phyloP scores from a whole-genome alignment of 306 rosid genomes.

The Amphicarpaea edgeworthii region DNA sequence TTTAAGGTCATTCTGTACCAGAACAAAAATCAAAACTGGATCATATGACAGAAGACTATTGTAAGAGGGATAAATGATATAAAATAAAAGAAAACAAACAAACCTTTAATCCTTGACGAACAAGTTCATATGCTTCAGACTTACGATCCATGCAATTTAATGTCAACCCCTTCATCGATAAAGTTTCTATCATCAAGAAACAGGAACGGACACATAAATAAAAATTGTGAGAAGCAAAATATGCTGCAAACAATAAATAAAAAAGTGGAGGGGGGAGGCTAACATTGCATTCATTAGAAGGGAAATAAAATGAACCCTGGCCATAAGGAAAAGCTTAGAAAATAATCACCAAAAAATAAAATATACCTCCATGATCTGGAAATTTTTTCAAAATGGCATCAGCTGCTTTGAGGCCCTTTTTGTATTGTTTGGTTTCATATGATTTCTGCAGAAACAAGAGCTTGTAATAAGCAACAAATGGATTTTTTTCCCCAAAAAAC shows the following conservation, averaged over 20 bases:
- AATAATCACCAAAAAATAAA: neutral
- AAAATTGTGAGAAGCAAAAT: slow-evolving; percentile 1
- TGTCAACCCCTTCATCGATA: slow-evolving; percentile 98
- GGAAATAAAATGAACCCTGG: slow-evolving; percentile 20
- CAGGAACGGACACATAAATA: slow-evolving; percentile 27
- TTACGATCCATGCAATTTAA: slow-evolving; percentile 99
- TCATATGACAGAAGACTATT: slow-evolving; percentile 37
- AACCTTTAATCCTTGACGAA: slow-evolving; percentile 94
- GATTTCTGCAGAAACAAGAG: slow-evolving; percentile 71
- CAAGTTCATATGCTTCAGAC: slow-evolving; percentile 96
- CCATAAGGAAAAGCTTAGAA: slow-evolving; percentile 17
- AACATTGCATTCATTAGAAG: neutral
- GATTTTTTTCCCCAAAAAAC: neutral
- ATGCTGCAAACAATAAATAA: slow-evolving; percentile 18
- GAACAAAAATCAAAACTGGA: slow-evolving; percentile 42
- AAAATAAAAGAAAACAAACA: slow-evolving; percentile 42
- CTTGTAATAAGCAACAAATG: slow-evolving; percentile 2
- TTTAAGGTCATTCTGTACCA: slow-evolving; percentile 90
- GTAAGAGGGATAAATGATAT: slow-evolving; percentile 10
- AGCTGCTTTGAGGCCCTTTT: slow-evolving; percentile 96
- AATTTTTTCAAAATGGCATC: slow-evolving; percentile 92
- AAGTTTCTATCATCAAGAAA: slow-evolving; percentile 75
- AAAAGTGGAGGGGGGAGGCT: neutral
- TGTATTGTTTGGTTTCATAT: slow-evolving; percentile 96
- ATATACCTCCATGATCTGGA: slow-evolving; percentile 98